phyloP scores from a whole-genome alignment of 2,329 filamentous ascomycete genomes.

The Trichoderma sp. region DNA sequence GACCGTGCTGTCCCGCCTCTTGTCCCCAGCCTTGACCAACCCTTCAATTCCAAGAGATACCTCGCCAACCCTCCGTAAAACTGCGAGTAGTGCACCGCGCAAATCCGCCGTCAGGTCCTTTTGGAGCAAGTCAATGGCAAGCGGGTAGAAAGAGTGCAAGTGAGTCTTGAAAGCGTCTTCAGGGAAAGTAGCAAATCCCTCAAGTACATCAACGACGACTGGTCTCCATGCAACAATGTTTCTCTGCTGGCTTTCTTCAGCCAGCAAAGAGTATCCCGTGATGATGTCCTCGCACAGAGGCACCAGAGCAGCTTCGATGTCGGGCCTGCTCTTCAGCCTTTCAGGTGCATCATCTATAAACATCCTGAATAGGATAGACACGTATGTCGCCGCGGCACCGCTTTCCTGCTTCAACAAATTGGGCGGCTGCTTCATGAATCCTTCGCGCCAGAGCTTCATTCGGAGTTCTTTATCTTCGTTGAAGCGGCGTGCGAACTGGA shows the following conservation, averaged over 20 bases:
- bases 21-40: constrained; percentile 45
- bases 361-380: constrained; percentile 95
- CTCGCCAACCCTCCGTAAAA: constrained; percentile 84
- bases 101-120: constrained; percentile 83
- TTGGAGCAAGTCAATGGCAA: constrained; percentile 79
- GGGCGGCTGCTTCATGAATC: constrained; percentile 99
- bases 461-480: constrained; percentile 96
- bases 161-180: constrained; percentile 78
- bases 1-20: constrained; percentile 48
- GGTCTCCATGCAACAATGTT: constrained; percentile 98
- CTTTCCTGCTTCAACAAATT: constrained; percentile 97
- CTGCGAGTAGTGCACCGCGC: constrained; percentile 73
- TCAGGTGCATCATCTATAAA: constrained; percentile 88
- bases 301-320: constrained; percentile 89
- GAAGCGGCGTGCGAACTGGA: constrained; percentile 95
- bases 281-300: constrained; percentile 96
- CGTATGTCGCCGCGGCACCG: constrained; percentile 90
- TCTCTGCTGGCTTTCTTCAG: constrained; percentile 94
- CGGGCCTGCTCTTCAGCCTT: constrained; percentile 73
- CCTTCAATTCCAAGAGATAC: constrained; percentile 63
- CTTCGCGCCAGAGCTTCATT: constrained; percentile 92
- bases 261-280: constrained; percentile 78
- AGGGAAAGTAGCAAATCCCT: constrained; percentile 87
- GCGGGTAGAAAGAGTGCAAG: constrained; percentile 81
- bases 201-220: constrained; percentile 94